Percentiles rank a stretch among this genome's conserved stretches.
Conservation (phyloP, 495 filamentous ascomycete genomes). For the Hyaloscypha hepaticicola region DNA sequence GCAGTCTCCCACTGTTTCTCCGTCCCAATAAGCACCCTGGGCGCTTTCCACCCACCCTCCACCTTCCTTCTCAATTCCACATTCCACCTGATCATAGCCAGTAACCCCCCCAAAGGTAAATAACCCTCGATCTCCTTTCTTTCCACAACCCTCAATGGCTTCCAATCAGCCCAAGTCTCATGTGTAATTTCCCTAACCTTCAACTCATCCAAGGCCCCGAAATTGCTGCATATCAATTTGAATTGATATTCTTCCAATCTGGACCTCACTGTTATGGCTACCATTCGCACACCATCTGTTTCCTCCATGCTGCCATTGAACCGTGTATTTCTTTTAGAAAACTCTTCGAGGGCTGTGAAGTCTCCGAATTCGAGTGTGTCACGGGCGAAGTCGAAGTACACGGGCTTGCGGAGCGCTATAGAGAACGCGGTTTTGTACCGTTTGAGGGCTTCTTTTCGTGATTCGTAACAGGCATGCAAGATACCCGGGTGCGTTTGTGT, state of each 20-base stretch:
- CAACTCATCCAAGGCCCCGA: background rate
- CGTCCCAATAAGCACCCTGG: background rate
- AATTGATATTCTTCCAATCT: background rate
- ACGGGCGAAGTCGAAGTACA: constrained; percentile 1
- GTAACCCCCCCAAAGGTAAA: background rate
- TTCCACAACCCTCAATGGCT: background rate
- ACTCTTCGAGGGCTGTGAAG: background rate
- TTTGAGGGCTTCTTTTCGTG: constrained; percentile 2
- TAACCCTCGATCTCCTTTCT: constrained; percentile 3
- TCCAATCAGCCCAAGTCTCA: background rate
- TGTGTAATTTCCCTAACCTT: constrained; percentile 5
- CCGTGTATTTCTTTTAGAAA: constrained; percentile 3
- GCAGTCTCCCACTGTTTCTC: background rate
- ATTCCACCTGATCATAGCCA: constrained; percentile 3
- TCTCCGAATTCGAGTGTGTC: constrained; percentile 7
- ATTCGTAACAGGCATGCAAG: constrained; percentile 3
- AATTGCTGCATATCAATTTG: constrained; percentile 8
- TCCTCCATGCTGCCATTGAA: constrained; percentile 2
- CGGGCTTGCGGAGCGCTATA: background rate
- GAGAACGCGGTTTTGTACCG: background rate
- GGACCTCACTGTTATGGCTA: background rate
- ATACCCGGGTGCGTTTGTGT: background rate
- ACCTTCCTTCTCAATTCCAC: background rate
- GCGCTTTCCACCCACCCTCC: constrained; percentile 1
- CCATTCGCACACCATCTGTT: background rate